Evolutionary conservation across 257 asterid genomes (phyloP), one percentile per base, ranked within the genome.

Genomic region (Penstemon eatonii): DNA sequence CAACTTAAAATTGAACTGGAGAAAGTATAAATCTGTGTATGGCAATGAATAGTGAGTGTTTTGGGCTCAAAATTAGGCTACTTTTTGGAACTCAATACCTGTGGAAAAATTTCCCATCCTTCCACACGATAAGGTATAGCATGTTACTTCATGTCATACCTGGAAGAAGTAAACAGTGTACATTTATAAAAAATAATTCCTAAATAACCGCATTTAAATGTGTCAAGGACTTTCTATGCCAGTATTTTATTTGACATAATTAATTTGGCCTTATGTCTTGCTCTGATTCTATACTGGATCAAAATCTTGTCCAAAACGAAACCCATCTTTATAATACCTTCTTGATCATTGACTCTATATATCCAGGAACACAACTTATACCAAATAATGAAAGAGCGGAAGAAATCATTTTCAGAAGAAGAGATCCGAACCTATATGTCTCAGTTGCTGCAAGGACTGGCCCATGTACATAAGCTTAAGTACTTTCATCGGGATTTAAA

Each of bases 401-500:
- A 83, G 76, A 77, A 76, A 62, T 85, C 92, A 44, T 83, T 90
- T 63, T 75, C 90, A 33, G 99, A 88, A 73, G 96, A 81, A 72
- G 96, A 93, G 75, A 87, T 93, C 67, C 88, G 95, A 53, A 84
- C 81, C 51, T 81, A 88, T 76, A 84, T 88, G 92, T 81, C 86
- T 75, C 99, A 90, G 84, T 81, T 93, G 85, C 80, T 93, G 82
- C 92, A 85, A 73, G 97, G 99, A 71, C 97, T 93, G 36, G 73
- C 82, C 11, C 81, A 90, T 66, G 91, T 93, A 80, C 99, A 93
- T 72, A 79, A 82, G 81, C 84, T 81, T 59, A 94, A 89, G 70
- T 88, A 85, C 77, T 90, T 90, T 75, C 99, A 93, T 56, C 87
- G 99, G 74, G 99, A 93, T 81, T 74, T 93, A 49, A 93, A 93